Conservation (phyloP, 108 stramenopile species). For the Poteriospumella lacustris region DNA sequence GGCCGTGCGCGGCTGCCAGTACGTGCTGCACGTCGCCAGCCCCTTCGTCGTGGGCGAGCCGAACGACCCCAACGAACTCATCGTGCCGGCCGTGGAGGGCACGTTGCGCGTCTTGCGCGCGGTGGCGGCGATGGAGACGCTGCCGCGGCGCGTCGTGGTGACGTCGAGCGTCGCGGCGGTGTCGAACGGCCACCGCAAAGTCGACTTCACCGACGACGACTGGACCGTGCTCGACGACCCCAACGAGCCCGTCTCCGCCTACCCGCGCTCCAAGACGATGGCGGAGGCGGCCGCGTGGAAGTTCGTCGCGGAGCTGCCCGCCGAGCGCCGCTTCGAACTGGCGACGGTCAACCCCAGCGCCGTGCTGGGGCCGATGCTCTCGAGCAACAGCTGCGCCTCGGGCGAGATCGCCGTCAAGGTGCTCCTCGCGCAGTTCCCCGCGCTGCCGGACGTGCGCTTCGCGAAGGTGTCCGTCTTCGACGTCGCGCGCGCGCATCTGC, state of each 20-base stretch:
- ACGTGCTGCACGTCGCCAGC: conserved; percentile 28
- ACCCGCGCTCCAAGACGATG: conserved; percentile 25
- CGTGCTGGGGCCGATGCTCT: not conserved
- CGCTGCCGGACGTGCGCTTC: not conserved
- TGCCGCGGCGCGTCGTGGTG: conserved; percentile 21
- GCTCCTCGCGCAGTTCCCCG: conserved; percentile 16
- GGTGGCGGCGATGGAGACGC: not conserved
- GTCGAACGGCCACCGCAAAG: not conserved
- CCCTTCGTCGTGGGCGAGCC: conserved; percentile 19
- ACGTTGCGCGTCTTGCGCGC: conserved; percentile 17
- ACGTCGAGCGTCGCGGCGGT: conserved; percentile 24
- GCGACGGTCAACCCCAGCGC: conserved; percentile 11
- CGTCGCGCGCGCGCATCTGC: conserved; percentile 22
- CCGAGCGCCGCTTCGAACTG: conserved; percentile 19
- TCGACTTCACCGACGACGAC: no score
- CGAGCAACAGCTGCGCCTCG: not conserved
- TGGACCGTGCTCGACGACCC: no score
- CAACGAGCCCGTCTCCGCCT: no score
- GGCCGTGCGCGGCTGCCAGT: not conserved
- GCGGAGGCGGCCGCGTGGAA: conserved; percentile 33
- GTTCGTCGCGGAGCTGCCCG: not conserved
- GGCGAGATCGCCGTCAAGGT: not conserved
- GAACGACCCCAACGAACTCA: conserved; percentile 11
- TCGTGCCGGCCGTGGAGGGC: conserved; percentile 20
- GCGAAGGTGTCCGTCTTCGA: conserved; percentile 20